Percentiles rank a stretch among this genome's conserved stretches.
phyloP scores from a whole-genome alignment of 768 basidiomycete species.

The Phylloporus arenicola region DNA sequence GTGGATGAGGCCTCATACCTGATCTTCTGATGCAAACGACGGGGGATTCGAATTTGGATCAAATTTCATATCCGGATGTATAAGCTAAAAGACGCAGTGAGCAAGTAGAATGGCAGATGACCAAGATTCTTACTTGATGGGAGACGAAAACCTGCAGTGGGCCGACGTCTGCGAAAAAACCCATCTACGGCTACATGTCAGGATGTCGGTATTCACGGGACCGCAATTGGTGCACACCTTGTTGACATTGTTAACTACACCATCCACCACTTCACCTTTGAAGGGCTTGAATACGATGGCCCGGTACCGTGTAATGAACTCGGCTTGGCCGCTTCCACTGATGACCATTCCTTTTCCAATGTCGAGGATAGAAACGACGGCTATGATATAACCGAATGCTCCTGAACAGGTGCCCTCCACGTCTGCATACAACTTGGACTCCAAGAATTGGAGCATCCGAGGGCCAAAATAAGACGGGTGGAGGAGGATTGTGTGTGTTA shows the following conservation, averaged over 20 bases:
- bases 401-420: slow-evolving; percentile 98
- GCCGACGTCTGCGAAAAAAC: slow-evolving; percentile 96
- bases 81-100: slow-evolving; percentile 53
- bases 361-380: slow-evolving; percentile 84
- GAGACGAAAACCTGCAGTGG: slow-evolving; percentile 94
- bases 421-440: slow-evolving; percentile 89
- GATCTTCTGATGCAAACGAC: slow-evolving; percentile 87
- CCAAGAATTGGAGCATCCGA: slow-evolving; percentile 88
- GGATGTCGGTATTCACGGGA: background rate
- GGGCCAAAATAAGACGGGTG: slow-evolving; percentile 99
- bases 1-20: slow-evolving; percentile 40
- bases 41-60: slow-evolving; percentile 98
- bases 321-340: slow-evolving; percentile 88
- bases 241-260: slow-evolving; percentile 90
- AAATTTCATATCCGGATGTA: slow-evolving; percentile 90
- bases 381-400: slow-evolving; percentile 91
- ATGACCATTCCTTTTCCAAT: slow-evolving; percentile 92
- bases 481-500: slow-evolving; percentile 94
- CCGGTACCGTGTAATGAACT: slow-evolving; percentile 90
- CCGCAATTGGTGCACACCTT: slow-evolving; percentile 49
- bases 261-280: slow-evolving; percentile 98
- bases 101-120: background rate
- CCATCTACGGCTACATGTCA: slow-evolving; percentile 61
- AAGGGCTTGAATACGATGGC: slow-evolving; percentile 99
- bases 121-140: slow-evolving; percentile 63